Evolutionary conservation across 805 yeast species (phyloP), one percentile per base, ranked within the genome.

Genomic region (Myxozyma kluyveri): DNA sequence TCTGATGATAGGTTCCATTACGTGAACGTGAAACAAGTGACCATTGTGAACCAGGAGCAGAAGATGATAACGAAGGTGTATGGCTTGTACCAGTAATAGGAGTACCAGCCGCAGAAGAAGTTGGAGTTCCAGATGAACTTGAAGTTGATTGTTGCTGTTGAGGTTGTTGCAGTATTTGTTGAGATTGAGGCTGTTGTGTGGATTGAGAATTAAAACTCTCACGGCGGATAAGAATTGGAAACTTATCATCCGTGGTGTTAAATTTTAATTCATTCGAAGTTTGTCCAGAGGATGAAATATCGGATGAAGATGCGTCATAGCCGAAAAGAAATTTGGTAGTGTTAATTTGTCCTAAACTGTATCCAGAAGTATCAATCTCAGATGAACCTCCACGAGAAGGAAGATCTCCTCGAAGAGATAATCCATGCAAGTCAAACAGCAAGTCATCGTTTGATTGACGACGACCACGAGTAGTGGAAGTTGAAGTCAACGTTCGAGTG

Each of bases 221-320:
- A 12, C 69, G 62, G 7, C 70, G 63, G 31, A 66, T 63, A 18
- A 66, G 57, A 26, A 66, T 65, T 19, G 70, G 70, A 44, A 66
- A 66, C 51, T 66, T 61, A 49, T 66, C 69, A 17, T 65, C 65
- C 12, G 69, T 66, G 12, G 69, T 66, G 40, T 63, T 66, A 18
- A 59, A 67, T 43, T 66, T 54, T 22, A 54, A 41, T 39, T 47
- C 52, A 27, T 50, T 39, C 14, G 57, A 32, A 24, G 51, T 17
- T 7, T n/a, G n/a, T 4, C 24, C 37, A 18, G 40, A 31, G 22
- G 22, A 19, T 14, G 33, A 41, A 18, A 47, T 35, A 22, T 52
- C 31, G 35, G 43, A 12, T 9, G 45, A 21, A 23, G 41, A 42
- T 21, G 23, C 7, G 38, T 55, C 59, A 26, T 45, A 50, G 29